Conservation (phyloP, 106 monocot species). For the Hemerocallis citrina region DNA sequence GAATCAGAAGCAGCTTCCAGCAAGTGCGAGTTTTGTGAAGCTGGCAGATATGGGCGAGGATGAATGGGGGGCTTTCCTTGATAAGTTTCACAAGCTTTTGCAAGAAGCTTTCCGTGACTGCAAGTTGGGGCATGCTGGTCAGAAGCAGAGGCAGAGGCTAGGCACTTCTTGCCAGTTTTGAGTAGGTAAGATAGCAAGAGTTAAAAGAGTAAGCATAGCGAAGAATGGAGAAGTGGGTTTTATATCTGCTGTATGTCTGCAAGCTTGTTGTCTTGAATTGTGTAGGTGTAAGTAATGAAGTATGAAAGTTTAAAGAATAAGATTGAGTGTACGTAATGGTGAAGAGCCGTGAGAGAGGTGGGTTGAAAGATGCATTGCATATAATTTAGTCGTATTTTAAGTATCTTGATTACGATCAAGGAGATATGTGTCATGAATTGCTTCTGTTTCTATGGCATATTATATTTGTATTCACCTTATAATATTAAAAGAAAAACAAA, state of each 20-base stretch:
- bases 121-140: conserved; percentile 12
- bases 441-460: no score
- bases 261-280: conserved; percentile 5
- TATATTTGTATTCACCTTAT: no score
- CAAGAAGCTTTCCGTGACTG: conserved; percentile 27
- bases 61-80: conserved; percentile 44
- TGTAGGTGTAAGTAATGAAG: conserved; percentile 20
- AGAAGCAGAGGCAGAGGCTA: conserved; percentile 38
- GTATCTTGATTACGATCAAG: neutral
- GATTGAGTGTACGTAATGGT: neutral
- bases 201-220: neutral
- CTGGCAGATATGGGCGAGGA: conserved; percentile 53
- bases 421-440: neutral
- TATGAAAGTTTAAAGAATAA: conserved; percentile 6
- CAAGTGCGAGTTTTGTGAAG: conserved; percentile 52
- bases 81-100: conserved; percentile 56
- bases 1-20: conserved; percentile 34
- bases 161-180: conserved; percentile 76
- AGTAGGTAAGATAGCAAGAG: conserved; percentile 7
- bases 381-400: conserved; percentile 6
- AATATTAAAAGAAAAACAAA: no score
- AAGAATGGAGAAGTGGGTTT: neutral
- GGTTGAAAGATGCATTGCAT: conserved; percentile 2
- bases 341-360: neutral
- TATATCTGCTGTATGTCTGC: conserved; percentile 7